Percentiles rank a stretch among this genome's conserved stretches.
Evolutionary conservation across 768 basidiomycete species (phyloP).

Genomic region (Lentinula aciculospora): DNA sequence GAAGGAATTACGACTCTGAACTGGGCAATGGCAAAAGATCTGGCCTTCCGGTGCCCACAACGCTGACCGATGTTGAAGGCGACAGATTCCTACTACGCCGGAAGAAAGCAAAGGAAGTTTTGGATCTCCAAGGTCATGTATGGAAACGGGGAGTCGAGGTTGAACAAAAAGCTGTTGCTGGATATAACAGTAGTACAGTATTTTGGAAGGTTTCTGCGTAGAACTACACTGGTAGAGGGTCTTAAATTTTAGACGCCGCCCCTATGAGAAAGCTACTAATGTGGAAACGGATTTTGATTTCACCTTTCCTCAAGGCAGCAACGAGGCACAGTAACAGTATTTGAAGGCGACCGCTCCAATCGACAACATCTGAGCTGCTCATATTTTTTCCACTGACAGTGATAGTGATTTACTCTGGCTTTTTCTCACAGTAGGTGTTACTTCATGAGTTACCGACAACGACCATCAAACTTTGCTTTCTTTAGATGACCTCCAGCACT

Average conservation of each 20-base stretch:
- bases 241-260: background rate
- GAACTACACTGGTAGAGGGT: background rate
- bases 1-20: slow-evolving; percentile 67
- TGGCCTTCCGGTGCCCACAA: slow-evolving; percentile 48
- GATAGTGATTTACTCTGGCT: background rate
- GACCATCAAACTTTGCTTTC: background rate
- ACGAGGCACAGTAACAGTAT: slow-evolving; percentile 4
- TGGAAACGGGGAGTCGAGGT: slow-evolving; percentile 59
- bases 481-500: background rate
- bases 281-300: background rate
- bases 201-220: slow-evolving; percentile 56
- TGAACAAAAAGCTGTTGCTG: slow-evolving; percentile 58
- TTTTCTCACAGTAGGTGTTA: slow-evolving; percentile 15
- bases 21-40: slow-evolving; percentile 70
- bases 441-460: too few species aligned
- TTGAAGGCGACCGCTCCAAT: slow-evolving; percentile 16
- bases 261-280: background rate
- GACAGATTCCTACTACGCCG: slow-evolving; percentile 54
- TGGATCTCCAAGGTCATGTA: slow-evolving; percentile 51
- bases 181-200: slow-evolving; percentile 57
- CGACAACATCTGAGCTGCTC: slow-evolving; percentile 21
- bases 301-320: background rate
- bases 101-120: slow-evolving; percentile 45
- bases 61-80: slow-evolving; percentile 45
- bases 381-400: background rate